A percentile compares a stretch with the other conserved stretches of the same genome.
These are phyloP conservation scores for Psilocybe tampanensis DNA, from an alignment of 768 basidiomycete genomes.

Conservation along the genomic window DNA sequence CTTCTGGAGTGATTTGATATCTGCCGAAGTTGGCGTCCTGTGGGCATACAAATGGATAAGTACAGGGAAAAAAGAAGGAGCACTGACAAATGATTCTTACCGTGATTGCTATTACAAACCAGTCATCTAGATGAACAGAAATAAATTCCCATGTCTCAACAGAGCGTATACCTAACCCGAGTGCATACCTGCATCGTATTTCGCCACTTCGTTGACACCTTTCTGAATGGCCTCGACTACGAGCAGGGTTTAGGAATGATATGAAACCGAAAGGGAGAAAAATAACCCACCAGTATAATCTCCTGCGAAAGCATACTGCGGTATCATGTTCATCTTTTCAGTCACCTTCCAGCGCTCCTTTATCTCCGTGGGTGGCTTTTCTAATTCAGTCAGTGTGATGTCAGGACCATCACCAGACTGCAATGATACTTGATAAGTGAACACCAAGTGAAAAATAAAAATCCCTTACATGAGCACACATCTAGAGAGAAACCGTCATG, in stretches of 20 bases:
- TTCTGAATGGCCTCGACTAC: conserved; percentile 67
- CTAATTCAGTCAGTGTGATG: conserved; percentile 51
- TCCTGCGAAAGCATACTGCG: conserved; percentile 70
- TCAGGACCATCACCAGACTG: conserved; percentile 68
- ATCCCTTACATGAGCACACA: conserved; percentile 61
- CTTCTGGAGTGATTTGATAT: conserved; percentile 62
- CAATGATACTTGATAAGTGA: not conserved
- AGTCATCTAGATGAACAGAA: conserved; percentile 48
- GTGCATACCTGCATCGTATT: conserved; percentile 58
- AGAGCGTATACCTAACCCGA: not conserved
- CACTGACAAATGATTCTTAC: conserved; percentile 31
- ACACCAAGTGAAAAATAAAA: not conserved
- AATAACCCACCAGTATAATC: conserved; percentile 56
- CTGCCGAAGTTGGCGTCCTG: conserved; percentile 68
- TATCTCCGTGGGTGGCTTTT: conserved; percentile 52
- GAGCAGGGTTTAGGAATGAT: conserved; percentile 1
- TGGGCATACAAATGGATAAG: not conserved
- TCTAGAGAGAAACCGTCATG: conserved; percentile 36
- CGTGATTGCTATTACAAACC: conserved; percentile 72
- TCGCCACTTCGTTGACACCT: conserved; percentile 59
- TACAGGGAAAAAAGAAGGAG: too few species aligned
- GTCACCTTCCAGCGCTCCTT: conserved; percentile 66
- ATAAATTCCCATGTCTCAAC: not conserved
- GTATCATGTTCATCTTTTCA: conserved; percentile 70
- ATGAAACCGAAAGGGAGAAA: not conserved